Evolutionary conservation across 768 basidiomycete genomes (phyloP).

Genomic region (Termitomyces titanicus): DNA sequence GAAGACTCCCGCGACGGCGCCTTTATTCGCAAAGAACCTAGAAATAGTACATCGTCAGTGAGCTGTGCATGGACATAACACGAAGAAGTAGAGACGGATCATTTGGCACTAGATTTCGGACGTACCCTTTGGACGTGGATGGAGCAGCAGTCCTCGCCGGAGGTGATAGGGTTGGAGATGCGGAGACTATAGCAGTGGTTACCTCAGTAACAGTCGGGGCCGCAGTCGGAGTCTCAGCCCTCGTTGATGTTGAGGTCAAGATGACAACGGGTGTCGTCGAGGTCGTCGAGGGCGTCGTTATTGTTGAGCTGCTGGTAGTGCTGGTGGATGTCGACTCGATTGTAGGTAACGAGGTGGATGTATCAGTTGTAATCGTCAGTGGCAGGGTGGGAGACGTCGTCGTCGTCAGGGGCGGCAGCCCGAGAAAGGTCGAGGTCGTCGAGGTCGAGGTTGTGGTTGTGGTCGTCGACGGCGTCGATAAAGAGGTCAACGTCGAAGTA

Average conservation of each 20-base stretch:
- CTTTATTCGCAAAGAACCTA: slow-evolving; percentile 55
- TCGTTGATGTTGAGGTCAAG: background rate
- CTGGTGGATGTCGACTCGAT: background rate
- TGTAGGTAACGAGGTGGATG: background rate
- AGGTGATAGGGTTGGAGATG: background rate
- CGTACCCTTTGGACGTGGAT: slow-evolving; percentile 6
- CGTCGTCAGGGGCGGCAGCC: background rate
- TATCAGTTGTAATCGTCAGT: background rate
- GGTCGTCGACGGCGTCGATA: background rate
- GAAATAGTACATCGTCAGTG: background rate
- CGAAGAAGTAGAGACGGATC: background rate
- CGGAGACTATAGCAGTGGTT: background rate
- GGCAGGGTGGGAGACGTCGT: background rate
- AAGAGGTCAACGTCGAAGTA: background rate
- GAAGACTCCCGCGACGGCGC: slow-evolving; percentile 71
- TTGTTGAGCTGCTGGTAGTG: background rate
- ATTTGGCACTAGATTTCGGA: background rate
- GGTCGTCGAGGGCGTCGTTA: background rate
- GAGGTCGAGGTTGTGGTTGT: background rate
- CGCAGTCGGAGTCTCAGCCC: background rate
- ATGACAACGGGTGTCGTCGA: background rate
- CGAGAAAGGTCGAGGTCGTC: background rate
- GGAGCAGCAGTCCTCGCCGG: background rate
- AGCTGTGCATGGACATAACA: background rate
- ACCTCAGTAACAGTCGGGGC: background rate